Percentiles rank a stretch among this genome's conserved stretches.
Conservation (phyloP, 2,329 filamentous ascomycete species). For the Fusarium camptoceras region DNA sequence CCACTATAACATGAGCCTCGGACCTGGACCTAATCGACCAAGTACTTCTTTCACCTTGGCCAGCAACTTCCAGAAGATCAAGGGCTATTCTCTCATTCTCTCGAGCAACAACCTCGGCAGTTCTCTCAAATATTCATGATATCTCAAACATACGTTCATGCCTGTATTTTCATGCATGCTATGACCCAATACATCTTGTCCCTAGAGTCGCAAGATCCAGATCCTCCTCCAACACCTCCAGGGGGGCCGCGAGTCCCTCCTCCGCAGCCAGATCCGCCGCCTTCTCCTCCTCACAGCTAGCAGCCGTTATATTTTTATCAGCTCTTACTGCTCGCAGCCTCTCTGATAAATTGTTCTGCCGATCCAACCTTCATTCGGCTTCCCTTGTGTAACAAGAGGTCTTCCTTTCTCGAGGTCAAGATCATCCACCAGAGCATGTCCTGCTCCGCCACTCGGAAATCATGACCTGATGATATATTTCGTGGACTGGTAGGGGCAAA, state of each 20-base stretch:
- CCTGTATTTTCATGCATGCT: background rate
- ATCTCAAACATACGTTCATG: background rate
- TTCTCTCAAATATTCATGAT: conserved; percentile 12
- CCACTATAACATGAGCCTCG: conserved; percentile 40
- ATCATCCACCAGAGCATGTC: background rate
- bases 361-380: conserved; percentile 21
- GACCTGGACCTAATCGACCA: conserved; percentile 10
- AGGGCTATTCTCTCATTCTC: background rate
- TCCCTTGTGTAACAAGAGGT: conserved; percentile 14
- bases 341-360: background rate
- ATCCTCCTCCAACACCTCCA: conserved; percentile 47
- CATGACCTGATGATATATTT: conserved; percentile 15
- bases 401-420: conserved; percentile 12
- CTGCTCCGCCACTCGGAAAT: conserved; percentile 12
- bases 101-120: background rate
- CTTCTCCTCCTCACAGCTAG: conserved; percentile 45
- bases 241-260: conserved; percentile 47
- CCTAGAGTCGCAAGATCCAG: conserved; percentile 34
- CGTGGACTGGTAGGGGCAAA: background rate
- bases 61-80: background rate
- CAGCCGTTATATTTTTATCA: background rate
- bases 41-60: background rate
- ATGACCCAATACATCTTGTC: conserved; percentile 15
- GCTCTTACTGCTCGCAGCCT: background rate
- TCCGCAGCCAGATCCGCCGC: conserved; percentile 46